Evolutionary conservation across 2,329 filamentous ascomycete species (phyloP).

Genomic region (Fusarium penzigii): DNA sequence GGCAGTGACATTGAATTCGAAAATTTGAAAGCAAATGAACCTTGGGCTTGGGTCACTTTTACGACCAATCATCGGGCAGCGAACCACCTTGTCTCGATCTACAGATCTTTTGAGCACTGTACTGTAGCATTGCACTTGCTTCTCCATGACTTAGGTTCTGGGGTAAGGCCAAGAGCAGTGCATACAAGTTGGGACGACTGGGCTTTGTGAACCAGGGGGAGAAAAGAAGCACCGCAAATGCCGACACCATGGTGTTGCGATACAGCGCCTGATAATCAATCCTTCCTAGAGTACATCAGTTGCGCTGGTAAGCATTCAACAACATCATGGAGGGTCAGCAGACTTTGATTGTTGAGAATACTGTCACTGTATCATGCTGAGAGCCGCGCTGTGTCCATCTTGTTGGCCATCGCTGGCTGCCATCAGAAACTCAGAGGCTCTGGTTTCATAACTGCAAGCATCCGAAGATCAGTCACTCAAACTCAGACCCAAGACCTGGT

Average conservation of each 20-base stretch:
- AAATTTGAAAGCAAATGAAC: neutral
- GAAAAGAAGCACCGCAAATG: too few species aligned
- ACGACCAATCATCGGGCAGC: neutral
- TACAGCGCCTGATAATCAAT: too few species aligned
- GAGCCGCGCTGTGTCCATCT: constrained; percentile 8
- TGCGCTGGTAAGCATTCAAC: too few species aligned
- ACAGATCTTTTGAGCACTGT: neutral
- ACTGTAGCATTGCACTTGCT: neutral
- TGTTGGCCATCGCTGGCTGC: constrained; percentile 4
- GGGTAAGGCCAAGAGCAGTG: too few species aligned
- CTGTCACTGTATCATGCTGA: constrained; percentile 17
- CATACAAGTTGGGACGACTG: neutral
- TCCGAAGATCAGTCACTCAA: neutral
- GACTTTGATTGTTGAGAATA: too few species aligned
- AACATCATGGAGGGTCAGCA: too few species aligned
- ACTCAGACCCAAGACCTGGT: neutral
- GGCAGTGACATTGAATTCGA: neutral
- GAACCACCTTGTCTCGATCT: neutral
- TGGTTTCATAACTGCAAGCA: constrained; percentile 6
- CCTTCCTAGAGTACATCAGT: too few species aligned
- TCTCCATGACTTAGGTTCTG: neutral
- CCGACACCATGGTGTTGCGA: too few species aligned
- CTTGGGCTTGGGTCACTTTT: neutral
- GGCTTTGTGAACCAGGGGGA: too few species aligned
- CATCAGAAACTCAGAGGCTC: neutral